Conservation (phyloP, 2,329 filamentous ascomycete genomes). For the Aspergillus novoparasiticus region DNA sequence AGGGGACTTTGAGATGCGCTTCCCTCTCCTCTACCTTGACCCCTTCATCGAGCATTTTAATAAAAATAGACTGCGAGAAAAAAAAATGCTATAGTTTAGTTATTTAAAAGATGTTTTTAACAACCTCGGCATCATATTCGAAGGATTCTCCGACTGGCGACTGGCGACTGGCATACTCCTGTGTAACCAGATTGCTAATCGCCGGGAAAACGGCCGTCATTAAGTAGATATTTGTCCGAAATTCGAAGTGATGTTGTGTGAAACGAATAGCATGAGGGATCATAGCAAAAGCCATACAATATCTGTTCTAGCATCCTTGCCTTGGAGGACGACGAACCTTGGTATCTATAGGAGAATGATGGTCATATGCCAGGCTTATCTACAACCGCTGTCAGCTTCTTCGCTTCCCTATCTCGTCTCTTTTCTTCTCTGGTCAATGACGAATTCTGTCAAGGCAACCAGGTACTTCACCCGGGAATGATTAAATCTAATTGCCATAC, state of each 20-base stretch:
- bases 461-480: neutral
- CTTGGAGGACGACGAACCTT: neutral
- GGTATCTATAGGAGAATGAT: neutral
- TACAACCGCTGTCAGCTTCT: neutral
- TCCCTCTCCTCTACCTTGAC: neutral
- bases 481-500: neutral
- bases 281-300: neutral
- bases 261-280: neutral
- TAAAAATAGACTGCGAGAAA: neutral
- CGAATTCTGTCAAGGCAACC: neutral
- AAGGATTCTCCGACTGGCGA: neutral
- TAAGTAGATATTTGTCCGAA: neutral
- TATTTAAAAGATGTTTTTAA: neutral
- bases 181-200: neutral
- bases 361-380: neutral
- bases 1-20: neutral
- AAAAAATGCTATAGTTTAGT: neutral
- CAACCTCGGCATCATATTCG: neutral
- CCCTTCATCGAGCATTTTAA: neutral
- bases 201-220: no score
- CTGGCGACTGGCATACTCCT: neutral
- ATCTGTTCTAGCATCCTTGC: neutral
- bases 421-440: neutral
- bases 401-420: neutral
- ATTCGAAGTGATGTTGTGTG: neutral